These are phyloP conservation scores for Bipolaris victoriae DNA, from an alignment of 2,329 filamentous ascomycete genomes.

Conservation along the genomic window DNA sequence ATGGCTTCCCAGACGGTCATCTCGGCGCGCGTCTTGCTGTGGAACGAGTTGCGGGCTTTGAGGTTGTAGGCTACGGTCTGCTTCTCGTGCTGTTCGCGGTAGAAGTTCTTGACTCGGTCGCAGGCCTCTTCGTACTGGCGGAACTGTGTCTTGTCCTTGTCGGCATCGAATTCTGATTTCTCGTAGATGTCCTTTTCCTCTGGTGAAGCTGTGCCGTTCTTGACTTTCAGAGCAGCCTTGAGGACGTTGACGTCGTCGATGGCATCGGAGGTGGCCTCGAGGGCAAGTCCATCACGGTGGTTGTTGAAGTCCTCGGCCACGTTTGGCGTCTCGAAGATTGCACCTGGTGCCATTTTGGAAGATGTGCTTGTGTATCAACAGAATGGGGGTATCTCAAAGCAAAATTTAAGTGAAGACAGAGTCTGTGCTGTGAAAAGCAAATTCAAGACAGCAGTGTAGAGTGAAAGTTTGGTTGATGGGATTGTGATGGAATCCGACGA, in stretches of 20 bases:
- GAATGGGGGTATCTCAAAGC: conserved; percentile 29
- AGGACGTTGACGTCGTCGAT: conserved; percentile 67
- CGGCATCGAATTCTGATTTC: conserved; percentile 70
- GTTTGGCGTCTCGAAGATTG: conserved; percentile 52
- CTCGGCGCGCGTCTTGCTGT: conserved; percentile 69
- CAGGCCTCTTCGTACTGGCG: conserved; percentile 83
- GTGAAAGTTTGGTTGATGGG: conserved; percentile 9
- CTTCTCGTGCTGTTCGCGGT: conserved; percentile 72
- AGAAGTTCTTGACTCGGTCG: conserved; percentile 86
- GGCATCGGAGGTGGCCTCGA: conserved; percentile 64
- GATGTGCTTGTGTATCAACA: conserved; percentile 4
- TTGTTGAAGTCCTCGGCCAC: conserved; percentile 54
- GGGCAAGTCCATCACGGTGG: conserved; percentile 62
- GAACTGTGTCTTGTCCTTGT: conserved; percentile 81
- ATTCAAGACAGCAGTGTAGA: not conserved
- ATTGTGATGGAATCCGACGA: conserved; percentile 8
- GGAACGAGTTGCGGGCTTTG: conserved; percentile 74
- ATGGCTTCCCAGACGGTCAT: conserved; percentile 93
- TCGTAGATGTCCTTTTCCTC: conserved; percentile 59
- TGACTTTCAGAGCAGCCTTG: conserved; percentile 60
- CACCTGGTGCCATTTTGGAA: conserved; percentile 54
- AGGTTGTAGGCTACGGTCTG: conserved; percentile 87
- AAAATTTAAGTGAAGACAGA: conserved; percentile 1
- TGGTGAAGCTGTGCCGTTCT: conserved; percentile 53
- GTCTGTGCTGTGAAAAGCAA: conserved; percentile 2